phyloP scores from a whole-genome alignment of 106 monocot genomes.

The Dioscorea alata region DNA sequence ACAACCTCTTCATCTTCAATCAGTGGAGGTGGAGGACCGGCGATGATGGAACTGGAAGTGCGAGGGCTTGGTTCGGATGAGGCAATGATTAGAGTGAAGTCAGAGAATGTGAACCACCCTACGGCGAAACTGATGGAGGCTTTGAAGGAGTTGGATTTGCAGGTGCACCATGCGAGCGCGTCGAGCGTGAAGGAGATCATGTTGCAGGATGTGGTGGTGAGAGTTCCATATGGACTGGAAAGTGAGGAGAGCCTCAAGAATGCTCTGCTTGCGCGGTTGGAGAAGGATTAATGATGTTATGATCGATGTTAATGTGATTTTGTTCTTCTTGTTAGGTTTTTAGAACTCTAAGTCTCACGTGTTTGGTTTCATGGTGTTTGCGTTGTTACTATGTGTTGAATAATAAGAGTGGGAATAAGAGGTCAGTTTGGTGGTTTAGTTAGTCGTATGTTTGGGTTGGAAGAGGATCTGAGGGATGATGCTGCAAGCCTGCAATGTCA shows the following conservation, averaged over 20 bases:
- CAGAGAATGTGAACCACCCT: conserved; percentile 6
- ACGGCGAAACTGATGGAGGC: conserved; percentile 28
- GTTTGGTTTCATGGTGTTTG: no score
- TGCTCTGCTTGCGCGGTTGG: conserved; percentile 15
- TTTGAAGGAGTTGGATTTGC: conserved; percentile 19
- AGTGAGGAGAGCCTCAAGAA: conserved; percentile 7
- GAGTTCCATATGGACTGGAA: not conserved
- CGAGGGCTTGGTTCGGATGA: conserved; percentile 10
- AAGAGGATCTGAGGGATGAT: no score
- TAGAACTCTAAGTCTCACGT: no score
- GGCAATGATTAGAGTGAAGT: conserved; percentile 16
- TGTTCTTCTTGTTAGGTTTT: no score
- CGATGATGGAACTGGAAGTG: conserved; percentile 14
- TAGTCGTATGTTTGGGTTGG: no score
- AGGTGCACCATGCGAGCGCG: conserved; percentile 25
- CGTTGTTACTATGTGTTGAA: no score
- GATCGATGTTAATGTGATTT: not conserved
- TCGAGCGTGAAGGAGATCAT: conserved; percentile 9
- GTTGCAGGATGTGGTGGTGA: conserved; percentile 5
- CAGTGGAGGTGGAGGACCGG: not conserved
- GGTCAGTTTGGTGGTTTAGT: no score
- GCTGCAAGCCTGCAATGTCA: no score
- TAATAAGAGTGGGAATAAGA: no score
- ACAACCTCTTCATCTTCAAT: not conserved
- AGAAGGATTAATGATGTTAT: not conserved